Conservation (phyloP, 2,329 filamentous ascomycete species). For the Pseudogymnoascus sp. region DNA sequence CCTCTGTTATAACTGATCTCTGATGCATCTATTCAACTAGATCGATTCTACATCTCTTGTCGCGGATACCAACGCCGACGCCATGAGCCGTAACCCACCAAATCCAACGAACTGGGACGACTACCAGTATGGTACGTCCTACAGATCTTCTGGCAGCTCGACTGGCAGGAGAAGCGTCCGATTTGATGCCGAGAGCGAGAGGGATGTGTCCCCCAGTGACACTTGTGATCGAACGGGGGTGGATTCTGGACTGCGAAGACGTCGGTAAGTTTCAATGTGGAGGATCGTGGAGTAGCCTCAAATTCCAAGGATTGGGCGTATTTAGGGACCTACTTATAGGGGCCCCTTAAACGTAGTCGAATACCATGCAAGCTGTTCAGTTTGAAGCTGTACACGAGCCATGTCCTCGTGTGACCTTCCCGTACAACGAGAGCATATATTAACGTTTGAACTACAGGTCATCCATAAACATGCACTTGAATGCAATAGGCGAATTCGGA, state of each 20-base stretch:
- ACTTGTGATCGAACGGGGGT: slow-evolving; percentile 15
- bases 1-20: background rate
- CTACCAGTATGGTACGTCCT: slow-evolving; percentile 26
- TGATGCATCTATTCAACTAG: slow-evolving; percentile 9
- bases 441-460: slow-evolving; percentile 35
- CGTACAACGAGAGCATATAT: background rate
- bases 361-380: background rate
- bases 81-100: slow-evolving; percentile 7
- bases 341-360: background rate
- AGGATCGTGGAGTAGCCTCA: background rate
- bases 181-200: slow-evolving; percentile 19
- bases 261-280: slow-evolving; percentile 18
- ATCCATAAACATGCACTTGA: slow-evolving; percentile 49
- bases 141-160: slow-evolving; percentile 25
- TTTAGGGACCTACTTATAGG: background rate
- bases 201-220: slow-evolving; percentile 14
- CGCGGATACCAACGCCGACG: background rate
- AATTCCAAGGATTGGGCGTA: background rate
- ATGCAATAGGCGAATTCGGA: slow-evolving; percentile 60
- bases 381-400: background rate
- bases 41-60: background rate
- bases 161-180: slow-evolving; percentile 22
- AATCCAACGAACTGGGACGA: slow-evolving; percentile 27
- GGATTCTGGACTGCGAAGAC: slow-evolving; percentile 19
- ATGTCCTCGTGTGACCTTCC: background rate